Evolutionary conservation across 148 eudicot species (phyloP).

Genomic region (Cornus controversa): DNA sequence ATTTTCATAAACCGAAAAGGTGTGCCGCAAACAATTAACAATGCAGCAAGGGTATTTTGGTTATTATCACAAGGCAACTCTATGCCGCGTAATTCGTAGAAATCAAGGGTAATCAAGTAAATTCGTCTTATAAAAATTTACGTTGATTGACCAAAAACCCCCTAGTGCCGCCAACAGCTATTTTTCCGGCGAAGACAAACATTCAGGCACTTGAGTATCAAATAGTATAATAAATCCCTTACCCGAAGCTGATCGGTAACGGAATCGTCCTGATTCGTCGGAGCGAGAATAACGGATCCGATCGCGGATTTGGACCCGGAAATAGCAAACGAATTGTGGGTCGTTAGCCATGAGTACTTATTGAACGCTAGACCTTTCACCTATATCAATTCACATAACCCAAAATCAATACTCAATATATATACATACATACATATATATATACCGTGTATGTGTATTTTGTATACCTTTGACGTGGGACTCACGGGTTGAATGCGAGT

Average conservation of each 20-base stretch:
- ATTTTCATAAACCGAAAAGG: background rate
- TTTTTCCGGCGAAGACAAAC: background rate
- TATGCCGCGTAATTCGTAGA: background rate
- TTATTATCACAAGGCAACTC: no score
- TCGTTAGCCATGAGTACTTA: constrained; percentile 83
- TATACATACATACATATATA: background rate
- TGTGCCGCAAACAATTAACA: background rate
- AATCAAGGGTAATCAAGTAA: background rate
- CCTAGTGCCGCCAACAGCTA: background rate
- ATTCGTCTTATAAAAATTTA: background rate
- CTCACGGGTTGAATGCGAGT: constrained; percentile 58
- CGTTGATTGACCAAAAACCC: background rate
- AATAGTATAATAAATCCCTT: background rate
- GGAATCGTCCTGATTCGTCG: constrained; percentile 80
- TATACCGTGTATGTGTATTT: background rate
- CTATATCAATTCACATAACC: constrained; percentile 25
- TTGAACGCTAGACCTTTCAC: constrained; percentile 78
- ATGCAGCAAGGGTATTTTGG: no score
- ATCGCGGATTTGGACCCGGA: constrained; percentile 55
- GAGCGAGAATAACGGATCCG: constrained; percentile 53
- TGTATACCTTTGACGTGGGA: constrained; percentile 63
- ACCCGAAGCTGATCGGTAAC: constrained; percentile 72
- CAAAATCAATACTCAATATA: background rate
- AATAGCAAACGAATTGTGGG: constrained; percentile 75
- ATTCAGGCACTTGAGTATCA: background rate